A percentile compares a stretch with the other conserved stretches of the same genome.
Evolutionary conservation across 331 rosid genomes (phyloP).

Genomic region (Acacia concinna): DNA sequence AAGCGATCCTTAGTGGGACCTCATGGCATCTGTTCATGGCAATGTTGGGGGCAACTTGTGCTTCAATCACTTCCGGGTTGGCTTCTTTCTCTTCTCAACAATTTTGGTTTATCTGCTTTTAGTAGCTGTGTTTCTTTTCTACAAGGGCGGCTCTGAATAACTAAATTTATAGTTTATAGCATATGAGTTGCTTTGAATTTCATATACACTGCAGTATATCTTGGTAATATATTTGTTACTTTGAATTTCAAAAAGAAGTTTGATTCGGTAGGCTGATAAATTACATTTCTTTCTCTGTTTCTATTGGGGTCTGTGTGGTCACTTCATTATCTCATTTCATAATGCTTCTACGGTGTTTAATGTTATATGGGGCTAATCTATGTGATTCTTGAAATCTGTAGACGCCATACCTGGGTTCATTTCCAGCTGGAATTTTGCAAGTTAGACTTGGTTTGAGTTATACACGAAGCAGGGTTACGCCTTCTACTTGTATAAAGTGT

Average conservation of each 20-base stretch:
- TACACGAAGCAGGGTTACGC: slow-evolving; percentile 43
- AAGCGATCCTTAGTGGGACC: slow-evolving; percentile 7
- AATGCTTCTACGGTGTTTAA: neutral
- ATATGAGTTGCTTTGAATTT: slow-evolving; percentile 3
- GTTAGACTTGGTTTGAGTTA: slow-evolving; percentile 48
- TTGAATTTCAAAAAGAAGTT: neutral
- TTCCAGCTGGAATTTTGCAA: slow-evolving; percentile 57
- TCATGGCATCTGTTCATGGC: slow-evolving; percentile 45
- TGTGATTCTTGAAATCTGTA: slow-evolving; percentile 33
- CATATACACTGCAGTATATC: slow-evolving; percentile 10
- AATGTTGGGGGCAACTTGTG: slow-evolving; percentile 46
- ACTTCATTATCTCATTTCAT: neutral
- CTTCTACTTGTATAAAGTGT: slow-evolving; percentile 58
- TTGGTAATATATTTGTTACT: neutral
- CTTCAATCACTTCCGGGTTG: slow-evolving; percentile 52
- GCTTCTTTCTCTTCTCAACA: neutral
- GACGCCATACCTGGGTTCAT: slow-evolving; percentile 63
- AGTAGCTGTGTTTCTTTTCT: neutral
- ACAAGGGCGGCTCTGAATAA: neutral
- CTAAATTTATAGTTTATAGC: slow-evolving; percentile 17
- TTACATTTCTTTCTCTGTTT: neutral
- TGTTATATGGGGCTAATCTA: slow-evolving; percentile 36
- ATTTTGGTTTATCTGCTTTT: neutral
- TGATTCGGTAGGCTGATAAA: neutral
- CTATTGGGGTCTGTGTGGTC: neutral